Evolutionary conservation across 2,329 filamentous ascomycete species (phyloP), one percentile per base, ranked within the genome.

Genomic region (Trichoderma breve): DNA sequence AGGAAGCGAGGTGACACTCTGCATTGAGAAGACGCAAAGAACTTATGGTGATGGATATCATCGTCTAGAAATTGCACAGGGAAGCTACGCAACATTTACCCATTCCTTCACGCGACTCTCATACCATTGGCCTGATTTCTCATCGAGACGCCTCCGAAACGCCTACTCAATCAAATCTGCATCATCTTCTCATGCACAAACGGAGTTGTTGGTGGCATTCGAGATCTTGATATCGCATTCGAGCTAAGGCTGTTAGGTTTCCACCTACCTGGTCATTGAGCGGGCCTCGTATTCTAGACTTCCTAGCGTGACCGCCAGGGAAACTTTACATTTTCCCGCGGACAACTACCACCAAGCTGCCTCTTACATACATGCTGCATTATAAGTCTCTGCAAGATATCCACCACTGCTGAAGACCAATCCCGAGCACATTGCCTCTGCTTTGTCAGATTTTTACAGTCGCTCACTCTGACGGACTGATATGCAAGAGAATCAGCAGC

Each of bases 401-500:
- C 34, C 32, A 28, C 26, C 34, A 11, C n/a, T n/a, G 26, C 26
- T 18, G 2, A 30, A 43, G 55, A 51, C 21, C 43, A 34, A 62
- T 57, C 32, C 9, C n/a, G 12, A 26, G 14, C 12, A 4, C 8
- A 15, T 67, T 58, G 14, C 9, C 12, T 58, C 15, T 26, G 32
- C 9, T 58, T 34, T 53, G 28, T 18, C 34, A 60, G 14, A 26
- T 60, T 26, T 24, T 14, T 7, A 69, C 36, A 36, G 28, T 14
- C 26, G 53, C 21, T 36, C 57, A 30, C 14, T 21, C 26, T 51
- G 51, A 18, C 34, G 12, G 51, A 53, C 39, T 18, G 12, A 14
- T 36, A 71, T 66, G 61, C 60, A 66, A 3, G 34, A 60, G 26
- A 64, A 18, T 14, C 69, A 71, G 47, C 43, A 43, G 75, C 72